Evolutionary conservation across 352 stramenopile genomes (phyloP), one percentile per base, ranked within the genome.

Genomic region (Phytophthora aleatoria): DNA sequence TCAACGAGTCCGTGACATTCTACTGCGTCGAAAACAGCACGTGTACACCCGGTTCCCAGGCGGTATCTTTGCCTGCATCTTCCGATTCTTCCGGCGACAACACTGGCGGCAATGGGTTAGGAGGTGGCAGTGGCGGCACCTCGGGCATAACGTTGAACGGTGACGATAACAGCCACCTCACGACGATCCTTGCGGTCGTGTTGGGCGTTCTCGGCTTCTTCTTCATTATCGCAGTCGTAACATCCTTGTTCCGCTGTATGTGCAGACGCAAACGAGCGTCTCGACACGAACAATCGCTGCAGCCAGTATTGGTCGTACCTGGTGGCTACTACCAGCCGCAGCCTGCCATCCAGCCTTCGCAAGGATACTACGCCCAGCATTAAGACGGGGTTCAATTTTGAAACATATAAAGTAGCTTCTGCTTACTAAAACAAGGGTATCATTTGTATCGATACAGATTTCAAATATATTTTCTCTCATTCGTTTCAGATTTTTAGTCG

Each of bases 1-100:
- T 90, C 15, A 83, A 86, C 66, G 50, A 83, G 38, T 76, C 74
- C 0, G 72, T 94, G 26, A 75, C 78, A 0, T 85, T 94, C 64
- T 92, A 94, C 62, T 91, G 85, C 52, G 52, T 77, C 5, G 76
- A 90, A 20, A 79, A 77, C 43, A 70, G 69, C 31, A 73, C 55
- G 4, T 77, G 69, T 35, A 77, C 69, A 13, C 56, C 61, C 12
- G 70, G 70, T 7, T 73, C 70, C 1, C 50, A 78, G 24, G 70
- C 70, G 33, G 61, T 75, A 27, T 61, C 68, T 6, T 49, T 78
- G 49, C 66, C 70, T 3, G 54, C 63, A 1, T 76, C 68, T 3
- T 78, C 70, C 0, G 66, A 73, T 55, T 67, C 70, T 2, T 78
- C 65, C 0, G 48, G 67, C 30, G 63, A 80, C 35, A 74, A 36